Conservation (phyloP, 306 rosid genomes). For the Cicer chorassanicum region DNA sequence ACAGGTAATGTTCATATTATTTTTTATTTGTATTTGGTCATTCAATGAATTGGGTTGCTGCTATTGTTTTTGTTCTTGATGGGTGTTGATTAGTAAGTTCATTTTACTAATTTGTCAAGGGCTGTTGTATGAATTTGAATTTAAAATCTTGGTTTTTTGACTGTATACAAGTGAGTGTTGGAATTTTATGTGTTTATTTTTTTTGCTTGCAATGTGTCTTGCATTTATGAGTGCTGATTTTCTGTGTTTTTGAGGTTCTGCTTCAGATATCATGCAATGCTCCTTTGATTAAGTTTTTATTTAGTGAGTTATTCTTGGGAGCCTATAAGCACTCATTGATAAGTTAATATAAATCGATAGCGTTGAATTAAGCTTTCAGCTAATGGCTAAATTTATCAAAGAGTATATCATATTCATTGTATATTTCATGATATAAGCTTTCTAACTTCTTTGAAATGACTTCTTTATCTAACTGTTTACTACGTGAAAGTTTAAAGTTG, state of each 20-base stretch:
- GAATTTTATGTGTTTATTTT: too few relatives aligned
- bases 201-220: too few relatives aligned
- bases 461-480: not conserved
- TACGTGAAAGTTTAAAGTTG: not conserved
- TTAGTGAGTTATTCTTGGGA: not conserved
- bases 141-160: too few relatives aligned
- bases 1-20: slow-evolving; percentile 53
- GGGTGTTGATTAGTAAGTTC: not conserved
- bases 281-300: too few relatives aligned
- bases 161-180: too few relatives aligned
- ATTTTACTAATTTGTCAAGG: not conserved
- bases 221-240: too few relatives aligned
- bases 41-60: not conserved
- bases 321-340: not conserved
- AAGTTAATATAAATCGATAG: not conserved
- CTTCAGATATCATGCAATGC: not conserved
- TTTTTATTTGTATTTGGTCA: not conserved
- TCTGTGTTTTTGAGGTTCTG: not conserved
- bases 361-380: not conserved
- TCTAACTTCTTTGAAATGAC: not conserved
- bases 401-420: not conserved
- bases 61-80: not conserved
- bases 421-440: not conserved
- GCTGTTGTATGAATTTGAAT: too few relatives aligned
- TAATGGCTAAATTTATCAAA: not conserved